A percentile compares a stretch with the other conserved stretches of the same genome.
Conservation (phyloP, 345 rosid genomes). For the Brassica carinata region DNA sequence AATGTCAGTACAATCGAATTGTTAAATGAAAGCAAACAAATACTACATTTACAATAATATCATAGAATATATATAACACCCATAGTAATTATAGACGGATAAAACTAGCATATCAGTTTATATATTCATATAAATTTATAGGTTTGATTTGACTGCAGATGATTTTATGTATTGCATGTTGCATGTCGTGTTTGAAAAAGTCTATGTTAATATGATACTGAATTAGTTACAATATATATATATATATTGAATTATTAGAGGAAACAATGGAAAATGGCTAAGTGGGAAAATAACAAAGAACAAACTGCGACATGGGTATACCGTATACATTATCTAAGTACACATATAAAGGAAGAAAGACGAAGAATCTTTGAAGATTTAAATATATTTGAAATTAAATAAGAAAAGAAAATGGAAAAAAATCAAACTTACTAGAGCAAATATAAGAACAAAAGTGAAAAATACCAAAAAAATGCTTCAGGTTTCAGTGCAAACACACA, state of each 20-base stretch:
- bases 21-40: constrained; percentile 7
- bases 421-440: constrained; percentile 5
- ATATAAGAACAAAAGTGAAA: constrained; percentile 40
- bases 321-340: constrained; percentile 28
- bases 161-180: constrained; percentile 11
- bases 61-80: background rate
- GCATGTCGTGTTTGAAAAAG: constrained; percentile 16
- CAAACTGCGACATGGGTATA: constrained; percentile 37
- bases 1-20: constrained; percentile 10
- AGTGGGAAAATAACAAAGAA: constrained; percentile 39
- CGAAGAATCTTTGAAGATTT: background rate
- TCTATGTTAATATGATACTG: background rate
- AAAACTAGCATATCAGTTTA: background rate
- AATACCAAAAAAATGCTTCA: constrained; percentile 29
- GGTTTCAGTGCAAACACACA: constrained; percentile 41
- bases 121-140: background rate
- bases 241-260: constrained; percentile 24
- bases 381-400: constrained; percentile 5
- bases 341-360: background rate
- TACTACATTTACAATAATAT: background rate
- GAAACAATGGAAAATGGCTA: constrained; percentile 38
- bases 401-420: constrained; percentile 25
- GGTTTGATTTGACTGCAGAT: background rate
- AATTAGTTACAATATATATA: background rate
- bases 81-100: background rate